Evolutionary conservation across 1,284 basidiomycete genomes (phyloP).

Genomic region (Leccinum ponderosum): DNA sequence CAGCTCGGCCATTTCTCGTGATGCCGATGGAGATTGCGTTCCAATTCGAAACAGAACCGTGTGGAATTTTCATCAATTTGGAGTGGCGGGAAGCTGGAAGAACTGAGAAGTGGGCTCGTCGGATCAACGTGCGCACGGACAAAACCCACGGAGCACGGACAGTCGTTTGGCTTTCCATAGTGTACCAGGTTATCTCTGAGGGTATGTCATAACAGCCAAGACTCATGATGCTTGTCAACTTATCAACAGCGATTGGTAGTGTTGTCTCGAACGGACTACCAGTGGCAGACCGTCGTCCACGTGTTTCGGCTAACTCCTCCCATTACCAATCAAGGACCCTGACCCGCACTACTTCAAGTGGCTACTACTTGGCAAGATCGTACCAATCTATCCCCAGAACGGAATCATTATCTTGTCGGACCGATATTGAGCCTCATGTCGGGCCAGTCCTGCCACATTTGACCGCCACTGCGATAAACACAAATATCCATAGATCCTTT

Average conservation of each 20-base stretch:
- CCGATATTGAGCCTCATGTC: background rate
- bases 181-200: conserved; percentile 75
- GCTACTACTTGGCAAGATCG: background rate
- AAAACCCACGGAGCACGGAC: conserved; percentile 60
- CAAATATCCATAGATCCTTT: background rate
- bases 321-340: background rate
- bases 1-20: background rate
- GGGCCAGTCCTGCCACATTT: background rate
- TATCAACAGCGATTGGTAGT: background rate
- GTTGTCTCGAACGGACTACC: background rate
- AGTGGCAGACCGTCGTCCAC: background rate
- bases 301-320: background rate
- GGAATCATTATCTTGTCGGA: background rate
- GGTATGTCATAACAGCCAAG: background rate
- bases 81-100: conserved; percentile 9
- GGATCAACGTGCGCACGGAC: conserved; percentile 66
- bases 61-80: background rate
- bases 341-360: background rate
- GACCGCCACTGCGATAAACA: background rate
- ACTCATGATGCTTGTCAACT: background rate
- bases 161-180: conserved; percentile 77
- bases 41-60: background rate
- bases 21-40: background rate
- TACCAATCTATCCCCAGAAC: background rate
- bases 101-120: conserved; percentile 41